Evolutionary conservation across 768 basidiomycete genomes (phyloP).

Genomic region (Mycena pura): DNA sequence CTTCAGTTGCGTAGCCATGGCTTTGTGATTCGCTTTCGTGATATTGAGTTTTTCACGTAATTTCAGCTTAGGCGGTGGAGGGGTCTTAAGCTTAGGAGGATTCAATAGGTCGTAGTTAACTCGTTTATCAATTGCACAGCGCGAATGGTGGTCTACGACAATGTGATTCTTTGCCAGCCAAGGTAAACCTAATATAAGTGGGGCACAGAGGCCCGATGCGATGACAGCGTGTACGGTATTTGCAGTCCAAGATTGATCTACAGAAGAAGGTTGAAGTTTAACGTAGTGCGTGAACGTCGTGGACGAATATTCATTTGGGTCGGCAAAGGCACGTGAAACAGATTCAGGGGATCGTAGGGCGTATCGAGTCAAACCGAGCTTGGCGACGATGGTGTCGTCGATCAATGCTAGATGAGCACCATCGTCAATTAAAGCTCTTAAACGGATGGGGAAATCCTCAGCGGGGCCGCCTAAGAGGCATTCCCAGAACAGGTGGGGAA

Average conservation of each 20-base stretch:
- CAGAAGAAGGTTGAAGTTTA: constrained; percentile 13
- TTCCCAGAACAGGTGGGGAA: constrained; percentile 16
- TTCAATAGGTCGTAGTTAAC: background rate
- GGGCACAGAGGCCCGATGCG: constrained; percentile 18
- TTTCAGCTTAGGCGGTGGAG: background rate
- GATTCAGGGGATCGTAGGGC: constrained; percentile 4
- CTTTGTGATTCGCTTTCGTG: background rate
- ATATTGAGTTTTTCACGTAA: constrained; percentile 25
- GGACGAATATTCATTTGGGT: background rate
- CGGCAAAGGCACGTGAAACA: constrained; percentile 10
- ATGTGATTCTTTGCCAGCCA: constrained; percentile 33
- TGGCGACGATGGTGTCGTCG: background rate
- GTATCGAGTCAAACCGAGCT: constrained; percentile 8
- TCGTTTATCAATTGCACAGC: background rate
- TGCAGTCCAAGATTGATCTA: constrained; percentile 10
- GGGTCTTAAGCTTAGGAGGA: background rate
- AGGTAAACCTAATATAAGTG: constrained; percentile 31
- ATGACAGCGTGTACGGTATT: constrained; percentile 15
- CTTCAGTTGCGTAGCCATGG: background rate
- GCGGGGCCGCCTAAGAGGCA: constrained; percentile 18
- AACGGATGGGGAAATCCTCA: background rate
- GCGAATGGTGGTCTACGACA: constrained; percentile 30
- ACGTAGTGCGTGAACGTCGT: constrained; percentile 19
- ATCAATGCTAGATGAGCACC: constrained; percentile 35
- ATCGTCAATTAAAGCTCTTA: constrained; percentile 32